Evolutionary conservation across 2,329 filamentous ascomycete genomes (phyloP).

Genomic region (Aspergillus sp.): DNA sequence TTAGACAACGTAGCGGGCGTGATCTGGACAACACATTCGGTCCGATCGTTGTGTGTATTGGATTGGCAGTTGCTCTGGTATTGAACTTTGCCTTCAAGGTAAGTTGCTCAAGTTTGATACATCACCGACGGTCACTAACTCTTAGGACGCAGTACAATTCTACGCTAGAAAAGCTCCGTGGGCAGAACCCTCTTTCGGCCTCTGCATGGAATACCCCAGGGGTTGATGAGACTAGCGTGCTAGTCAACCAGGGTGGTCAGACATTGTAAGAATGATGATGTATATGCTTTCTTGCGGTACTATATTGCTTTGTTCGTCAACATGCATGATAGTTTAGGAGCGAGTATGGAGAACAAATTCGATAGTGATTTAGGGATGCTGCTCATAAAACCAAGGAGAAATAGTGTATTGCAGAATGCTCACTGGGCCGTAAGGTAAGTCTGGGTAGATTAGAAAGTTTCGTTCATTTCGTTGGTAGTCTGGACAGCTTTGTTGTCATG

Average conservation of each 20-base stretch:
- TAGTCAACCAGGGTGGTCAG: constrained; percentile 24
- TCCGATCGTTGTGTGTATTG: constrained; percentile 77
- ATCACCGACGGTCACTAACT: not conserved
- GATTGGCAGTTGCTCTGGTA: constrained; percentile 73
- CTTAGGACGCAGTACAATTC: constrained; percentile 26
- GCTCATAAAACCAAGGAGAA: no score
- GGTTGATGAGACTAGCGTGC: not conserved
- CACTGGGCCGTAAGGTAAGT: no score
- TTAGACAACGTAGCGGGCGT: constrained; percentile 79
- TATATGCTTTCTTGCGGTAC: not conserved
- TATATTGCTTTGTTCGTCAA: no score
- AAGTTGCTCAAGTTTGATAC: constrained; percentile 7
- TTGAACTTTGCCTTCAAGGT: constrained; percentile 85
- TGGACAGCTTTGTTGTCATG: no score
- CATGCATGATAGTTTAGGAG: no score
- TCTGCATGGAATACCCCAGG: not conserved
- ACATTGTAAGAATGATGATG: constrained; percentile 2
- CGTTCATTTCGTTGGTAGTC: no score
- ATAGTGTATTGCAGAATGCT: no score
- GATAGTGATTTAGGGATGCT: no score
- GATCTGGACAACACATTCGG: constrained; percentile 90
- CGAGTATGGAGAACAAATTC: no score
- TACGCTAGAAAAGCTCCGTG: constrained; percentile 22
- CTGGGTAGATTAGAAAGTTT: no score
- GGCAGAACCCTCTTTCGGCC: constrained; percentile 10